Evolutionary conservation across 306 rosid genomes (phyloP).

Genomic region (Benincasa hispida): DNA sequence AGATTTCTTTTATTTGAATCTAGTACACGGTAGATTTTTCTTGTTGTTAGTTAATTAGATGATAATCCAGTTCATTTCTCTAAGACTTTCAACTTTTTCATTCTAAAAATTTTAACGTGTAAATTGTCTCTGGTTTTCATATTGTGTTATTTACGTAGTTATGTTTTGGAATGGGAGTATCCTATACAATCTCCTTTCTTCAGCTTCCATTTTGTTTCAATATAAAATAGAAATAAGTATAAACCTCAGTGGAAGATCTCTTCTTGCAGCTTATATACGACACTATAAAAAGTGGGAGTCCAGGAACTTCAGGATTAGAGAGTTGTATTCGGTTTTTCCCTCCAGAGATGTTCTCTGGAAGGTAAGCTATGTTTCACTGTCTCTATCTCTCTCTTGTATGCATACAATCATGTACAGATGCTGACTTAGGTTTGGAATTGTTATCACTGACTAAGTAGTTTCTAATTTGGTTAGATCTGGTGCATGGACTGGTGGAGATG

Average conservation of each 20-base stretch:
- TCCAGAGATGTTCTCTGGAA: conserved; percentile 82
- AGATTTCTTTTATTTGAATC: background rate
- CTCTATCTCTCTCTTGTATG: background rate
- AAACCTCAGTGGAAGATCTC: conserved; percentile 17
- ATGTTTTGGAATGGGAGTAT: background rate
- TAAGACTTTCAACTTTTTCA: background rate
- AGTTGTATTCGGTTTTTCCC: conserved; percentile 88
- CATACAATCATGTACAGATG: background rate
- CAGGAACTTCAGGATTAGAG: conserved; percentile 95
- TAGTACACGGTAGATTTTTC: background rate
- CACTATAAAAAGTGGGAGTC: conserved; percentile 63
- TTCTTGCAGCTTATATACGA: conserved; percentile 80
- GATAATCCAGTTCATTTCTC: background rate
- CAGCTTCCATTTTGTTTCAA: background rate
- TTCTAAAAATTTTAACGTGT: background rate
- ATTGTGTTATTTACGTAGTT: background rate
- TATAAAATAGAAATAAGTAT: background rate
- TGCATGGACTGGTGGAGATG: conserved; percentile 84
- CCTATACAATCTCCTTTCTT: background rate
- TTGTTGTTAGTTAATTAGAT: background rate
- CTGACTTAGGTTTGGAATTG: background rate
- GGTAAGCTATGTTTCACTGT: conserved; percentile 24
- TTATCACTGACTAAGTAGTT: conserved; percentile 1
- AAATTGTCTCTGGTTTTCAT: background rate
- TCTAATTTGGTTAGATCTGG: conserved; percentile 52